phyloP scores from a whole-genome alignment of 495 filamentous ascomycete genomes.

The Aspergillus steynii region DNA sequence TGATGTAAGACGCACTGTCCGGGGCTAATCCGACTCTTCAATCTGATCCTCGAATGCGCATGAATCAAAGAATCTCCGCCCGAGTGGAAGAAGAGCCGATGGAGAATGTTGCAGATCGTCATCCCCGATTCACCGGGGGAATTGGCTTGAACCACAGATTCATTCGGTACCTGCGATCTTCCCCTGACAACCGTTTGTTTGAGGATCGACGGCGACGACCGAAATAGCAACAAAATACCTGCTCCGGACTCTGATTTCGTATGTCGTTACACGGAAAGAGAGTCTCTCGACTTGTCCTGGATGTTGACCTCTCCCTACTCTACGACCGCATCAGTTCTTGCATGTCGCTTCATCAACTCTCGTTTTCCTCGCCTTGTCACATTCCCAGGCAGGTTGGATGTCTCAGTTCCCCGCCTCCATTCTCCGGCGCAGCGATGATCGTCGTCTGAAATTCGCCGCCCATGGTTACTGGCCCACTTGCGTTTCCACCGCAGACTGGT shows the following conservation, averaged over 20 bases:
- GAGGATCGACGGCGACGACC: background rate
- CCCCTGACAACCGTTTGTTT: background rate
- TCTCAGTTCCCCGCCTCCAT: conserved; percentile 6
- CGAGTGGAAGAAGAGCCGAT: background rate
- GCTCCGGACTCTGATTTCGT: background rate
- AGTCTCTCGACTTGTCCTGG: too few relatives aligned
- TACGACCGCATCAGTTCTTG: too few relatives aligned
- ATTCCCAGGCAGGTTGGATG: background rate
- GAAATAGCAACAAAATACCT: background rate
- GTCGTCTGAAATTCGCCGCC: conserved; percentile 7
- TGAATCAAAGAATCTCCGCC: too few relatives aligned
- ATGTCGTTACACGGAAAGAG: background rate
- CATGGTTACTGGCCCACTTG: conserved; percentile 3
- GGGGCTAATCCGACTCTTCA: too few relatives aligned
- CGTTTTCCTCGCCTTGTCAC: background rate
- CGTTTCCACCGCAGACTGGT: background rate
- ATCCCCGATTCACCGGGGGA: background rate
- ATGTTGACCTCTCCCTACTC: too few relatives aligned
- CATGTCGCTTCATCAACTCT: too few relatives aligned
- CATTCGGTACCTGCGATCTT: background rate
- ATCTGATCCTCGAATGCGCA: too few relatives aligned
- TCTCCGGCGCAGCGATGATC: conserved; percentile 1
- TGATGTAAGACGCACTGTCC: background rate
- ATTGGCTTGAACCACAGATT: too few relatives aligned
- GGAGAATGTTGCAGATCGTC: background rate